phyloP scores from a whole-genome alignment of 1,284 basidiomycete genomes.

The Tilletia setariae region DNA sequence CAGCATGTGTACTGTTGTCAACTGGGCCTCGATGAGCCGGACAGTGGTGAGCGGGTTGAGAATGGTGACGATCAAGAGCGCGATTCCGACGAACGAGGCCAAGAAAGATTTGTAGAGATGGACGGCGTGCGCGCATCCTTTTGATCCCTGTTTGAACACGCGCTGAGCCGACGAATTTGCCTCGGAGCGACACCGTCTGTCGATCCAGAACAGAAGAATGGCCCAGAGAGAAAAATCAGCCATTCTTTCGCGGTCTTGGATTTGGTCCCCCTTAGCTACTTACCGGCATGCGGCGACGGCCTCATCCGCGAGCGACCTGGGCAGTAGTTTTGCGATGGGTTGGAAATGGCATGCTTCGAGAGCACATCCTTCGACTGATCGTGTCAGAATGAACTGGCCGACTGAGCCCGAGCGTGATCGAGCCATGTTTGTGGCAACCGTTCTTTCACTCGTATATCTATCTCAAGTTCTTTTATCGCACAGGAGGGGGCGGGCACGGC shows the following conservation, averaged over 20 bases:
- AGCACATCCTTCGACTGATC: neutral
- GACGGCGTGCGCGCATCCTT: neutral
- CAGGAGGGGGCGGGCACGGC: too few species aligned
- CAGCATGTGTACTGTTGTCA: neutral
- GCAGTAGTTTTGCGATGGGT: neutral
- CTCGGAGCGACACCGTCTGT: neutral
- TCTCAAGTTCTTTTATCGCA: too few species aligned
- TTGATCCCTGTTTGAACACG: neutral
- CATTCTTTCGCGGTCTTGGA: neutral
- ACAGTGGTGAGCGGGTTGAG: neutral
- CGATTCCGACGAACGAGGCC: neutral
- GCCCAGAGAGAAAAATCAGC: neutral
- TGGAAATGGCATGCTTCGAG: constrained; percentile 7
- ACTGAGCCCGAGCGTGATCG: neutral
- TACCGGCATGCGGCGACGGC: neutral
- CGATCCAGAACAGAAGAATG: neutral
- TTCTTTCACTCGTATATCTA: too few species aligned
- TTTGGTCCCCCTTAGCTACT: neutral
- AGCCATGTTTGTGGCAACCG: too few species aligned
- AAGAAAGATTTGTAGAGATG: neutral
- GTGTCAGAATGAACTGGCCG: neutral
- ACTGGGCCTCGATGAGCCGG: neutral
- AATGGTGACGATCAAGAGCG: neutral
- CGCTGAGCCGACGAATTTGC: neutral
- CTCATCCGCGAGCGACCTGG: neutral